These are phyloP conservation scores for Geotrichum histeridarum DNA, from an alignment of 1,139 yeast genomes.

Conservation along the genomic window DNA sequence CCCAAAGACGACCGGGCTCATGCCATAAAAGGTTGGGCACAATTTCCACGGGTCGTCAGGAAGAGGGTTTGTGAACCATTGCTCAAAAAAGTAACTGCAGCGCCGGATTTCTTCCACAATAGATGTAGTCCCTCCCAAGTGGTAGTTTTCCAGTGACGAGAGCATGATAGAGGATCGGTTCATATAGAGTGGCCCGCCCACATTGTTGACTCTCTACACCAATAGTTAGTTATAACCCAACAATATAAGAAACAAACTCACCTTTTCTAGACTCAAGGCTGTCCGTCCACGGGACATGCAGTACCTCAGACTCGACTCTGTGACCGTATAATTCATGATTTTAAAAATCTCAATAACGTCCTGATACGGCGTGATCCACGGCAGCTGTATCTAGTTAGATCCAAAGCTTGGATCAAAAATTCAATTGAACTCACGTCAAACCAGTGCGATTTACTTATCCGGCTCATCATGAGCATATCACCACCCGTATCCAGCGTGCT, in stretches of 20 bases:
- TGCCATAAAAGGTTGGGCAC: slow-evolving; percentile 41
- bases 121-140: slow-evolving; percentile 49
- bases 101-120: slow-evolving; percentile 39
- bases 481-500: slow-evolving; percentile 52
- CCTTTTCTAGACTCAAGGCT: slow-evolving; percentile 35
- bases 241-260: neutral
- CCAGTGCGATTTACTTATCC: slow-evolving; percentile 30
- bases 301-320: slow-evolving; percentile 34
- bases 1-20: neutral
- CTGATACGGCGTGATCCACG: slow-evolving; percentile 46
- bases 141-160: slow-evolving; percentile 44
- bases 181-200: neutral
- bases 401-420: neutral
- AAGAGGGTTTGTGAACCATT: slow-evolving; percentile 41
- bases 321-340: slow-evolving; percentile 21
- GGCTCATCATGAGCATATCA: slow-evolving; percentile 46
- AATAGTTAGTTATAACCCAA: neutral
- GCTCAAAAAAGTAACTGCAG: slow-evolving; percentile 39
- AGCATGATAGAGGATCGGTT: slow-evolving; percentile 43
- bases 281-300: slow-evolving; percentile 52
- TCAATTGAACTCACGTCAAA: neutral
- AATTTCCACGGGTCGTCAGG: slow-evolving; percentile 41
- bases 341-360: slow-evolving; percentile 40
- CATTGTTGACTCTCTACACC: neutral
- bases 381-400: slow-evolving; percentile 20